Evolutionary conservation across 2,329 filamentous ascomycete species (phyloP), one percentile per base, ranked within the genome.

Genomic region (Xylariaceae sp.): DNA sequence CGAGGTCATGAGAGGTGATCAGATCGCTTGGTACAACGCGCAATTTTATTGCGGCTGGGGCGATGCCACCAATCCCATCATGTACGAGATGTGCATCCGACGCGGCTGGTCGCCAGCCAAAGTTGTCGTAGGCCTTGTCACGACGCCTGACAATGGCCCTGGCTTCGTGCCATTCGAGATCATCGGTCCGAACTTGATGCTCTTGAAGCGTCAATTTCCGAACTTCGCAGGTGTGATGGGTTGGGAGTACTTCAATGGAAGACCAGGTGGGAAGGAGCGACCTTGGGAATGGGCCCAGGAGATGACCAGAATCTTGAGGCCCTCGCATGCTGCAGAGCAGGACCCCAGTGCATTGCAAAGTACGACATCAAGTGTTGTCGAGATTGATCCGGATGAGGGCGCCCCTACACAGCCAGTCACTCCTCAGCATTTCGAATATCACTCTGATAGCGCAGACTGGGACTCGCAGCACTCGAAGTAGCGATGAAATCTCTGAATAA

Each of bases 1-100:
- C 6, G 88, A 93, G 66, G 77, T 77, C 28, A 75, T 79, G 69
- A 75, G 83, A 18, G 84, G 84, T 0, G 65, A 68, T 14, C 78
- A 86, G 55, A 87, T 93, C 18, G 79, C 78, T 1, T 94, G 88
- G 87, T 93, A 93, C 66, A 92, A 93, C 62, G 77, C 86, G 12
- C 89, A 93, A 63, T 92, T 93, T 68, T 93, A 94, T 73, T 90
- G 88, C 63, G 88, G 88, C 1, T 93, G 89, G 89, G 87, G 88
- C 5, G 83, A 84, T 45, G 82, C 84, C 1, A 73, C 77, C 28
- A 79, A 74, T 47, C 70, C 75, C 9, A 60, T 68, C 55, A 74
- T 77, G 69, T 78, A 78, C 58, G 70, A 76, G 60, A 70, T 72
- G 64, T 69, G 75, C 42, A 51, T 75, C 38, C 69, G 73, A 10